Percentiles rank a stretch among this genome's conserved stretches.
phyloP scores from a whole-genome alignment of 2,329 filamentous ascomycete genomes.

The Graphilbum fragrans region DNA sequence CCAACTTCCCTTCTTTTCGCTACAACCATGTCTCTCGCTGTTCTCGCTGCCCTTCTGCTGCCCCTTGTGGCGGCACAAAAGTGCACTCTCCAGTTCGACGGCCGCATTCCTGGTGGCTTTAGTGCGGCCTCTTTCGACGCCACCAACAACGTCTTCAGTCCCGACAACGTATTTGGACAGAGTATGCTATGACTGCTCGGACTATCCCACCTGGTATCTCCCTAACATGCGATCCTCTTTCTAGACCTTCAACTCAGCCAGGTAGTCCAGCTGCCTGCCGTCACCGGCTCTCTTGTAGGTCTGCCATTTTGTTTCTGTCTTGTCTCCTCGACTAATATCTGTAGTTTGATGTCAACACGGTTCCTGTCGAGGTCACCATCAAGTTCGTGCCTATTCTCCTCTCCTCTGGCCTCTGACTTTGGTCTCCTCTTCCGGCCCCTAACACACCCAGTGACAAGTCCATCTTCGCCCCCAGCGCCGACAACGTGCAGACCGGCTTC shows the following conservation, averaged over 20 bases:
- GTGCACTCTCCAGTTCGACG: conserved; percentile 31
- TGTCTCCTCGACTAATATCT: not conserved
- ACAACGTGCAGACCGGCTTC: conserved; percentile 44
- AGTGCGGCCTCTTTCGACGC: conserved; percentile 27
- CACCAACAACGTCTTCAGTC: conserved; percentile 32
- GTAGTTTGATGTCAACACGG: conserved; percentile 31
- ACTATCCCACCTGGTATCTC: too few relatives aligned
- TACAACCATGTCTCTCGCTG: conserved; percentile 1
- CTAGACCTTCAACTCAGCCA: conserved; percentile 35
- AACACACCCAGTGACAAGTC: conserved; percentile 29
- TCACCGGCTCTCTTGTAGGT: conserved; percentile 25
- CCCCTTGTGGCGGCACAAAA: conserved; percentile 18
- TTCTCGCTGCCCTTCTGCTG: conserved; percentile 2
- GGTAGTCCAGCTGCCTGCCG: conserved; percentile 33
- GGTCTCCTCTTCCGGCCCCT: not conserved
- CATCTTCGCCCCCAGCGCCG: conserved; percentile 40
- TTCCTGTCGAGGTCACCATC: conserved; percentile 42
- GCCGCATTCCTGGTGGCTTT: conserved; percentile 27
- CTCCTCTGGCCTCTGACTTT: conserved; percentile 2
- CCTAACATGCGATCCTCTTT: too few relatives aligned
- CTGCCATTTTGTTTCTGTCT: not conserved
- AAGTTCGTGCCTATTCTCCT: conserved; percentile 14
- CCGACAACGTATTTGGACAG: conserved; percentile 38
- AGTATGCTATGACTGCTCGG: conserved; percentile 14
- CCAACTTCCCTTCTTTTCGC: not conserved